Conservation (phyloP, 257 asterid genomes). For the Solanum gandarillasii region DNA sequence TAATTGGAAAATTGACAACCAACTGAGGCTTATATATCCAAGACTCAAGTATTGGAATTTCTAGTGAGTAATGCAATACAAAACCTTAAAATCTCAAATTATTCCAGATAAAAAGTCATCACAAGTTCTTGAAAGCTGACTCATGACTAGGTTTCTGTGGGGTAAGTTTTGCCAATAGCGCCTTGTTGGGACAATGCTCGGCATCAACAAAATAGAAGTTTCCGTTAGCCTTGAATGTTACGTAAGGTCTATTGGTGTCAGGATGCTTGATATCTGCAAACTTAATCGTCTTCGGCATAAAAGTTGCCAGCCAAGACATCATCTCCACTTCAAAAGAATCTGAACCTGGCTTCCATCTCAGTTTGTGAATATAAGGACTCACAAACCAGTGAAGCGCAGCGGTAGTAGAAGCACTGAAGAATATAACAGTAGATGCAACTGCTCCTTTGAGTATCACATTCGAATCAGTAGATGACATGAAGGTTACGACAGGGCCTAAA, state of each 20-base stretch:
- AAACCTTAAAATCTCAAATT: background rate
- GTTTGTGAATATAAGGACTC: slow-evolving; percentile 85
- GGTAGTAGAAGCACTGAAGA: slow-evolving; percentile 83
- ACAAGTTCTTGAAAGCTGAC: slow-evolving; percentile 72
- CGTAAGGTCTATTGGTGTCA: slow-evolving; percentile 76
- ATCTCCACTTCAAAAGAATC: slow-evolving; percentile 88
- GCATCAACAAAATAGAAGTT: slow-evolving; percentile 65
- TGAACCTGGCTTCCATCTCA: slow-evolving; percentile 93
- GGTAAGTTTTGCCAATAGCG: slow-evolving; percentile 67
- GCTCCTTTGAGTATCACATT: slow-evolving; percentile 85
- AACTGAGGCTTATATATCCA: background rate
- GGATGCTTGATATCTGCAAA: slow-evolving; percentile 76
- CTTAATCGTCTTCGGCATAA: slow-evolving; percentile 45
- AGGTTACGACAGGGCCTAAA: slow-evolving; percentile 84
- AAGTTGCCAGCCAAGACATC: slow-evolving; percentile 91
- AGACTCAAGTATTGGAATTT: background rate
- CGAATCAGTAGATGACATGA: slow-evolving; percentile 78
- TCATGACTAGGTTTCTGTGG: slow-evolving; percentile 48
- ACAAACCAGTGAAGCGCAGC: slow-evolving; percentile 93
- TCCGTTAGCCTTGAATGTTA: slow-evolving; percentile 69
- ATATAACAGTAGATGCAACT: slow-evolving; percentile 78
- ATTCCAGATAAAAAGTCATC: slow-evolving; percentile 3
- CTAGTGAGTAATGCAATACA: background rate
- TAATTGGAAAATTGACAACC: background rate
- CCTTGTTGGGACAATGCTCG: slow-evolving; percentile 85